Evolutionary conservation across 208 protist species (phyloP), one percentile per base, ranked within the genome.

Genomic region (Angomonas deanei): DNA sequence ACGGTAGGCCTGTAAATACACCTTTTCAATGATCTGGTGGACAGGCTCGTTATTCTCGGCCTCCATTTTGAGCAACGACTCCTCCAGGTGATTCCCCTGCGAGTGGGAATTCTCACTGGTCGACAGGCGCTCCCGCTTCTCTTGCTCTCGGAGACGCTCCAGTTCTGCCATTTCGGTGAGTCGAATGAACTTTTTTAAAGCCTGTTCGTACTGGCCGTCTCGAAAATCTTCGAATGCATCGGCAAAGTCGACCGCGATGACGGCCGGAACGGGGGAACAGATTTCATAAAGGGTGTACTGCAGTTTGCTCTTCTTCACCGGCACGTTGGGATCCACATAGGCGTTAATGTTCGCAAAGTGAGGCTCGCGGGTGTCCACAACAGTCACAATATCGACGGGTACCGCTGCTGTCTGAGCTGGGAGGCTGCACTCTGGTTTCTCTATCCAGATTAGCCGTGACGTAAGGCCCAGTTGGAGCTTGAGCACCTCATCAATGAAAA

Each of bases 391-490:
- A 26, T 53, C 47, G 23, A 53, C 19, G 47, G 47, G 47, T 10
- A 53, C 23, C n/a, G 47, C 47, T 10, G 30, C 13, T 5, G 30
- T 24, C 11, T 31, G 27, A 21, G 62, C 36, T 2, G 26, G 2
- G 19, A 59, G 36, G 19, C 32, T 47, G 32, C n/a, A 34, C 6
- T 34, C 48, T 3, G 54, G 54, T 2, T 33, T 36, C 39, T 61
- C 64, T 1, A 69, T 2, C 64, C 64, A 69, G 11, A 33, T 36
- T 15, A 61, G 60, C 30, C 19, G 34, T 1, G 24, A 36, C 11
- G 33, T 32, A 5, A 61, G n/a, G 39, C 50, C 34, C 19, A 47
- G 24, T 17, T 60, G 55, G n/a, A 69, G 55, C 33, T 38, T 54
- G 3, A 57, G 47, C 28, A 61, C 23, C 31, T 62, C 50, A 17